Conservation (phyloP, 1,284 basidiomycete genomes). For the Rhodotorula sp. region DNA sequence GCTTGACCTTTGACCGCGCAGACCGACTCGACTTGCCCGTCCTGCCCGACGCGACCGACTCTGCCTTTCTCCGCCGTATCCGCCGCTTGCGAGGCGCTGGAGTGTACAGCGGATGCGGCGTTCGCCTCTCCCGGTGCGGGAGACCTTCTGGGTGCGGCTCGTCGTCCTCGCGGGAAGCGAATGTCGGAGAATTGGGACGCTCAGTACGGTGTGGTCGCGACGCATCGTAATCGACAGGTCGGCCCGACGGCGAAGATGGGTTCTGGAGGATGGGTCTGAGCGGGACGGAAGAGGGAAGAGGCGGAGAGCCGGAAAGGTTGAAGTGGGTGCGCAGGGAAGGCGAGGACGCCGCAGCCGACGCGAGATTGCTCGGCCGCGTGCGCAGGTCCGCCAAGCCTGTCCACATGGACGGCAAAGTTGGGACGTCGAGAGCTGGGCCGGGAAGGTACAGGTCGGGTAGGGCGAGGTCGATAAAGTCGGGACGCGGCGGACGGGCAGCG, state of each 20-base stretch:
- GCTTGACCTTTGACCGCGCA: slow-evolving; percentile 33
- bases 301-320: slow-evolving; percentile 22
- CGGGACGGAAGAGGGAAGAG: slow-evolving; percentile 14
- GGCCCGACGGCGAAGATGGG: not conserved
- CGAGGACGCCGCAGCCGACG: slow-evolving; percentile 5
- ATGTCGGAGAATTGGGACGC: slow-evolving; percentile 18
- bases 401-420: not conserved
- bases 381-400: not conserved
- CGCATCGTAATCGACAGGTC: slow-evolving; percentile 4
- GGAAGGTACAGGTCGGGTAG: slow-evolving; percentile 36
- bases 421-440: slow-evolving; percentile 16
- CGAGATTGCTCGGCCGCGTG: not conserved
- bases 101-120: slow-evolving; percentile 39
- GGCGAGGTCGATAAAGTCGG: slow-evolving; percentile 29
- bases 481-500: not conserved
- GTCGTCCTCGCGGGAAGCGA: slow-evolving; percentile 31
- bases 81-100: slow-evolving; percentile 24
- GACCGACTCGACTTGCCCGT: slow-evolving; percentile 36
- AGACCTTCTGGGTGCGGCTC: slow-evolving; percentile 27
- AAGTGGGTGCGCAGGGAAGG: slow-evolving; percentile 21
- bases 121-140: slow-evolving; percentile 11
- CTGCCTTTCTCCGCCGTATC: slow-evolving; percentile 19
- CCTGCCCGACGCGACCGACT: slow-evolving; percentile 33
- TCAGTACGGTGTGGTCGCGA: slow-evolving; percentile 19
- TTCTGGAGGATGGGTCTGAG: slow-evolving; percentile 33